Evolutionary conservation across 305 asterid genomes (phyloP).

Genomic region (Fraxinus dipetala): DNA sequence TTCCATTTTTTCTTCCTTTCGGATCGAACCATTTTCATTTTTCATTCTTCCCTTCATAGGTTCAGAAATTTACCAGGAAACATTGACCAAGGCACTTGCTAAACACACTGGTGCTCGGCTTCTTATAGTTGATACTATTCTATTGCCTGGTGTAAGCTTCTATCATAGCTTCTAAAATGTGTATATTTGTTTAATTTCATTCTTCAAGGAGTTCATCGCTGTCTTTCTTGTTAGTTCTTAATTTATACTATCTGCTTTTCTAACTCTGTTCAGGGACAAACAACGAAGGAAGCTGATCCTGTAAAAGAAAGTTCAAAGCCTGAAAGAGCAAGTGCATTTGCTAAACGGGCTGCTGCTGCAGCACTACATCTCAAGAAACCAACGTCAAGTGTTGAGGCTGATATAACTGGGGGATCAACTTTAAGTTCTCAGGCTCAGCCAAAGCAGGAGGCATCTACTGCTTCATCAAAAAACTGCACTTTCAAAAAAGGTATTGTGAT

Average conservation of each 20-base stretch:
- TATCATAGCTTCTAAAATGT: constrained; percentile 4
- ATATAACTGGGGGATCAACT: constrained; percentile 71
- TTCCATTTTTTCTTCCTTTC: constrained; percentile 10
- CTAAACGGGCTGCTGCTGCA: constrained; percentile 57
- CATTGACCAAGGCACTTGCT: constrained; percentile 77
- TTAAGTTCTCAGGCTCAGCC: constrained; percentile 69
- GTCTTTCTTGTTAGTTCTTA: constrained; percentile 11
- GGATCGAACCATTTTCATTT: constrained; percentile 4
- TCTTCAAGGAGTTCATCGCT: constrained; percentile 5
- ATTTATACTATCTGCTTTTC: not conserved
- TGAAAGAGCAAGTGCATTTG: constrained; percentile 62
- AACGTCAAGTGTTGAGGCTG: constrained; percentile 82
- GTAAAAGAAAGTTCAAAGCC: constrained; percentile 62
- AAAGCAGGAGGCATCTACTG: constrained; percentile 87
- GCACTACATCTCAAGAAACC: constrained; percentile 69
- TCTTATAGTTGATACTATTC: constrained; percentile 66
- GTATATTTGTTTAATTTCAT: not conserved
- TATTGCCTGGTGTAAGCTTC: constrained; percentile 81
- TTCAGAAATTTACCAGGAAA: constrained; percentile 90
- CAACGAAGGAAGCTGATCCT: constrained; percentile 55
- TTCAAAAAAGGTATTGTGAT: constrained; percentile 59
- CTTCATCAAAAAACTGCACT: constrained; percentile 64
- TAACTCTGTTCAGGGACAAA: constrained; percentile 50
- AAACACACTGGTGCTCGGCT: constrained; percentile 61
- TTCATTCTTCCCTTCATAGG: constrained; percentile 40